These are phyloP conservation scores for Cornus suecica DNA, from an alignment of 148 eudicot genomes.

Conservation along the genomic window DNA sequence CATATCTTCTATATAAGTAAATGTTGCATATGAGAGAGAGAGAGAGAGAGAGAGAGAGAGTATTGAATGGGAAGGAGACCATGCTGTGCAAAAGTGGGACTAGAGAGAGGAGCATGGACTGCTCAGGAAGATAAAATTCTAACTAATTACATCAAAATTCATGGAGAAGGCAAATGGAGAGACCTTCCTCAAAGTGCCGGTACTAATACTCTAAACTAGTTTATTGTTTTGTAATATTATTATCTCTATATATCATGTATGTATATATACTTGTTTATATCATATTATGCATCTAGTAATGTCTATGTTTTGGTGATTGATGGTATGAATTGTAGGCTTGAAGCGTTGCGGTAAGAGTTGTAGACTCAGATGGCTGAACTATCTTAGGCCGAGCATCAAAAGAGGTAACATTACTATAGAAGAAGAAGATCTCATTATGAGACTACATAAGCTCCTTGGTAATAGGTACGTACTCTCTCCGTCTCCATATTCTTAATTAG, in stretches of 20 bases:
- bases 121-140: slow-evolving; percentile 23
- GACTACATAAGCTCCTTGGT: slow-evolving; percentile 25
- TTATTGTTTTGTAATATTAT: no score
- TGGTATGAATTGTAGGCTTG: slow-evolving; percentile 22
- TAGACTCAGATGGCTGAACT: slow-evolving; percentile 26
- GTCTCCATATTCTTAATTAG: no score
- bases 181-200: slow-evolving; percentile 19
- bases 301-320: background rate
- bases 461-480: slow-evolving; percentile 16
- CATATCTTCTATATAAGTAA: no score
- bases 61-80: slow-evolving; percentile 24
- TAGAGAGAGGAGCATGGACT: slow-evolving; percentile 31
- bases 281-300: no score
- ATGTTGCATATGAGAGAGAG: slow-evolving; percentile 2
- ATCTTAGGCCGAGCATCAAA: slow-evolving; percentile 26
- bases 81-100: slow-evolving; percentile 27
- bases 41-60: slow-evolving; percentile 11
- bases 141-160: slow-evolving; percentile 12
- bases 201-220: no score
- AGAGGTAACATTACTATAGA: slow-evolving; percentile 20
- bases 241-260: no score
- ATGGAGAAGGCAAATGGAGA: slow-evolving; percentile 34
- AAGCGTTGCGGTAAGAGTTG: slow-evolving; percentile 31
- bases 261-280: background rate
- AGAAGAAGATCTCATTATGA: slow-evolving; percentile 28